phyloP scores from a whole-genome alignment of 164 flowering plant genomes.

The Piper longum region DNA sequence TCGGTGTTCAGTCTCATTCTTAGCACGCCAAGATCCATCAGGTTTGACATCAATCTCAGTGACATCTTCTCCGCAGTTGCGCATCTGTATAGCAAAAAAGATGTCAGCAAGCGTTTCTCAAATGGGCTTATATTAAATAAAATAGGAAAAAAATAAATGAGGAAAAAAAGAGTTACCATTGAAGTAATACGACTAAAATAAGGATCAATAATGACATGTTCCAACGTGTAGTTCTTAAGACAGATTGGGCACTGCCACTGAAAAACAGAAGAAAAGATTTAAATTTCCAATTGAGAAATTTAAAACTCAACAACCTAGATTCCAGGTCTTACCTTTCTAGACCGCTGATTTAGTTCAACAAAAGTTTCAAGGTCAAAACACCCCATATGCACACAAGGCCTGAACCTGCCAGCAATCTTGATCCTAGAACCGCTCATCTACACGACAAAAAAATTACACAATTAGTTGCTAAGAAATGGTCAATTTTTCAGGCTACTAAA shows the following conservation, averaged over 20 bases:
- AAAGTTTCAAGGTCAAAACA: conserved; percentile 94
- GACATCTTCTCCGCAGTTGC: conserved; percentile 70
- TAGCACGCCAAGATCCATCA: conserved; percentile 96
- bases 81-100: conserved; percentile 37
- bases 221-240: conserved; percentile 78
- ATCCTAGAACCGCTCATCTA: conserved; percentile 99
- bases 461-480: not conserved
- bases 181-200: conserved; percentile 78
- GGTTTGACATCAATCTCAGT: conserved; percentile 88
- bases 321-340: conserved; percentile 63
- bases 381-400: conserved; percentile 90
- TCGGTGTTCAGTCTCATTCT: conserved; percentile 47
- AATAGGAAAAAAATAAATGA: not conserved
- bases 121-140: not conserved
- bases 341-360: conserved; percentile 88
- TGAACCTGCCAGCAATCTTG: conserved; percentile 87
- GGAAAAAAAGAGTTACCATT: conserved; percentile 34
- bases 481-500: too few species aligned
- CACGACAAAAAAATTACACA: not conserved
- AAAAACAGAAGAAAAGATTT: conserved; percentile 8
- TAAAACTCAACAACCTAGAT: not conserved
- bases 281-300: not conserved
- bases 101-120: not conserved
- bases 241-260: conserved; percentile 99
- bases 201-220: conserved; percentile 74